Evolutionary conservation across 306 rosid species (phyloP).

Genomic region (Rosa rugosa): DNA sequence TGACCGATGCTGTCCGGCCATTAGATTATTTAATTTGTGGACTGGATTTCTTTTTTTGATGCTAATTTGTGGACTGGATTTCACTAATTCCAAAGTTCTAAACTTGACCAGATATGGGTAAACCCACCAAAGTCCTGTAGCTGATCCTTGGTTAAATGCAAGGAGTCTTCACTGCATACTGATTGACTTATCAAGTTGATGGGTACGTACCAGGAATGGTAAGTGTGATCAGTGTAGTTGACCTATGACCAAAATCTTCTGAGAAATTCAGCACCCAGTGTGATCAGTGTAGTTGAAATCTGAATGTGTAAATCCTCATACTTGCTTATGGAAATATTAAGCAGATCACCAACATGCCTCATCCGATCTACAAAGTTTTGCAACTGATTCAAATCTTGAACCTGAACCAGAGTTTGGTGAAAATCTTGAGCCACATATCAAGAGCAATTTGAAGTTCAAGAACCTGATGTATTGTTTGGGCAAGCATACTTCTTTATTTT

Average conservation of each 20-base stretch:
- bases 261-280: conserved; percentile 82
- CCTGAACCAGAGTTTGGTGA: conserved; percentile 88
- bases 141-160: conserved; percentile 72
- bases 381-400: conserved; percentile 80
- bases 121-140: conserved; percentile 27
- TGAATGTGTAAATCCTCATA: conserved; percentile 76
- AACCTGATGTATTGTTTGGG: conserved; percentile 53
- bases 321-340: conserved; percentile 74
- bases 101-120: background rate
- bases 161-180: conserved; percentile 97
- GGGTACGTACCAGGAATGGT: conserved; percentile 79
- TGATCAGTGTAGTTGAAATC: conserved; percentile 76
- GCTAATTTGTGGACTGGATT: no score
- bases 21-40: no score
- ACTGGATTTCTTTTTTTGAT: no score
- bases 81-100: background rate
- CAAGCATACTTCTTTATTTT: background rate
- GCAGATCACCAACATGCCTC: conserved; percentile 80
- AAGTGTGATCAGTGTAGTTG: conserved; percentile 34
- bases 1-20: no score
- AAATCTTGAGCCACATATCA: conserved; percentile 78
- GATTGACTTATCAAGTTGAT: conserved; percentile 81
- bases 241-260: conserved; percentile 71
- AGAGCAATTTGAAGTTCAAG: conserved; percentile 78
- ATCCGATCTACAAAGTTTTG: conserved; percentile 87